A percentile compares a stretch with the other conserved stretches of the same genome.
Evolutionary conservation across 306 rosid genomes (phyloP).

Genomic region (Cucumis sativus): Cucumber_9930_V3 NC_026655.2:3750501-3751000

Average conservation of each 20-base stretch:
- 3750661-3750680: slow-evolving; percentile 65
- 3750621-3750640: slow-evolving; percentile 83
- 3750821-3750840: slow-evolving; percentile 20
- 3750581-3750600: slow-evolving; percentile 48
- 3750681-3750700: slow-evolving; percentile 39
- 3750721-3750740: slow-evolving; percentile 33
- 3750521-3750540: slow-evolving; percentile 15
- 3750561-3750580: slow-evolving; percentile 30
- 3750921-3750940: slow-evolving; percentile 29
- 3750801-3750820: slow-evolving; percentile 58
- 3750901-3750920: slow-evolving; percentile 80
- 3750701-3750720: slow-evolving; percentile 14
- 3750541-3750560: slow-evolving; percentile 30
- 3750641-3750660: slow-evolving; percentile 78
- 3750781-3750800: slow-evolving; percentile 42
- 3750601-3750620: slow-evolving; percentile 38
- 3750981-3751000: slow-evolving; percentile 35
- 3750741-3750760: slow-evolving; percentile 41
- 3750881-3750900: slow-evolving; percentile 72
- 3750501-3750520: slow-evolving; percentile 8
- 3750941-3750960: slow-evolving; percentile 45
- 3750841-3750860: slow-evolving; percentile 51
- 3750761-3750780: slow-evolving; percentile 49
- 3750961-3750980: slow-evolving; percentile 74
- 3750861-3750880: slow-evolving; percentile 79